phyloP scores from a whole-genome alignment of 164 flowering plant genomes.

The Annona squamosa region DNA sequence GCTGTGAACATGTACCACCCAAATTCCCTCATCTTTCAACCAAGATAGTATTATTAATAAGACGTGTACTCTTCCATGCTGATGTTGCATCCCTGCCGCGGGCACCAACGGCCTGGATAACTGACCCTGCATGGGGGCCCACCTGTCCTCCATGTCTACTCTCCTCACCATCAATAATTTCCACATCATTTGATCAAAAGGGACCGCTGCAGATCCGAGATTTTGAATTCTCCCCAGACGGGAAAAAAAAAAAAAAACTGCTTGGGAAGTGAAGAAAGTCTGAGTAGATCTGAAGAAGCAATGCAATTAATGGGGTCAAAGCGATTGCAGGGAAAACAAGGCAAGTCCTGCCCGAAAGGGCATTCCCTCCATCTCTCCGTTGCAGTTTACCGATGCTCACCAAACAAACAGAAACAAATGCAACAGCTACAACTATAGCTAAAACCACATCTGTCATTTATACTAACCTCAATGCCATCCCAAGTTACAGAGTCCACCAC shows the following conservation, averaged over 20 bases:
- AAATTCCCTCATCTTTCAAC: too few species aligned
- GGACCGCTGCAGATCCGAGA: not conserved
- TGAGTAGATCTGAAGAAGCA: not conserved
- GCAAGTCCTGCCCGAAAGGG: not conserved
- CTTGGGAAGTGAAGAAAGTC: not conserved
- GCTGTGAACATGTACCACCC: too few species aligned
- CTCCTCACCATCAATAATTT: not conserved
- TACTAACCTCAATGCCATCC: not conserved
- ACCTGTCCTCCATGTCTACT: not conserved
- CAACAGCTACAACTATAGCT: not conserved
- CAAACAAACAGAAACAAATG: not conserved
- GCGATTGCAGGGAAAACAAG: conserved; percentile 1
- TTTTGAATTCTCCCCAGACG: not conserved
- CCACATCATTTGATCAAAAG: not conserved
- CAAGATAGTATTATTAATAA: too few species aligned
- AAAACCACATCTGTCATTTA: not conserved
- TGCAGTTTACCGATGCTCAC: not conserved
- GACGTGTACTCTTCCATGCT: too few species aligned
- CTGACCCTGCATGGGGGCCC: not conserved
- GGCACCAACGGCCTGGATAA: not conserved
- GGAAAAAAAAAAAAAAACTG: not conserved
- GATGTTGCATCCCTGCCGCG: too few species aligned
- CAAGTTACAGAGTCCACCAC: not conserved
- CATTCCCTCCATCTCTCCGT: not conserved
- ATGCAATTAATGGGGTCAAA: conserved; percentile 3